Percentiles rank a stretch among this genome's conserved stretches.
Evolutionary conservation across 2,329 filamentous ascomycete genomes (phyloP).

Genomic region (Xylariaceae sp.): DNA sequence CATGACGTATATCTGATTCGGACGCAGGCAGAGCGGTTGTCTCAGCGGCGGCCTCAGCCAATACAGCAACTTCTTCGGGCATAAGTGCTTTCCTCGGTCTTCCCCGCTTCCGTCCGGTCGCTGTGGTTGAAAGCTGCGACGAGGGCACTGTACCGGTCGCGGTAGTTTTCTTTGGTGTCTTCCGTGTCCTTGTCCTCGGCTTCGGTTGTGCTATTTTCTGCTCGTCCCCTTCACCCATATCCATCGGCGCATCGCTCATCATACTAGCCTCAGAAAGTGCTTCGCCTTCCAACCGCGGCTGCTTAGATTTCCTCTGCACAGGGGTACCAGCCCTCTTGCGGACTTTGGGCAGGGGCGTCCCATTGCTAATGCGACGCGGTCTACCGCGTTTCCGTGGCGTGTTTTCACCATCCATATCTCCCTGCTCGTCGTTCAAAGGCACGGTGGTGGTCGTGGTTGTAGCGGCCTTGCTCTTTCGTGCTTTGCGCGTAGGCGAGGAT

Average conservation of each 20-base stretch:
- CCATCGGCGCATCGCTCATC: constrained; percentile 21
- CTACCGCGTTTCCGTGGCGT: constrained; percentile 44
- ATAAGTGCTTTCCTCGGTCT: constrained; percentile 28
- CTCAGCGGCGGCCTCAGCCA: constrained; percentile 13
- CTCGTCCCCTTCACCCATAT: constrained; percentile 21
- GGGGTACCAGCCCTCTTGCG: constrained; percentile 48
- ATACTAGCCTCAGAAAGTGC: constrained; percentile 25
- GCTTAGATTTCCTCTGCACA: constrained; percentile 32
- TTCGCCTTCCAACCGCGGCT: constrained; percentile 31
- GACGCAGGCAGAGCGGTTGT: constrained; percentile 1
- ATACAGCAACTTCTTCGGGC: constrained; percentile 21
- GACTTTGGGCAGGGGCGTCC: constrained; percentile 46
- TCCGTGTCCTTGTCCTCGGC: constrained; percentile 26
- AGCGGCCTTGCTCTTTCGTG: constrained; percentile 35
- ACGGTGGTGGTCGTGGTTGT: constrained; percentile 49
- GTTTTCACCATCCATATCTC: constrained; percentile 19
- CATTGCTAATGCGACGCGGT: constrained; percentile 45
- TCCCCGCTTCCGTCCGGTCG: constrained; percentile 30
- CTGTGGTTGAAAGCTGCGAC: constrained; percentile 22
- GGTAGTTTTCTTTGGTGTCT: constrained; percentile 24
- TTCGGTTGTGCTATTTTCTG: constrained; percentile 32
- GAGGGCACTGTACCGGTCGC: constrained; percentile 22
- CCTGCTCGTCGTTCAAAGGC: constrained; percentile 38
- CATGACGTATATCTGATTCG: constrained; percentile 5
- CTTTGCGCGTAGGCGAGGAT: constrained; percentile 36